phyloP scores from a whole-genome alignment of 1,139 yeast species.

The Sugiyamaella grinbergsii region DNA sequence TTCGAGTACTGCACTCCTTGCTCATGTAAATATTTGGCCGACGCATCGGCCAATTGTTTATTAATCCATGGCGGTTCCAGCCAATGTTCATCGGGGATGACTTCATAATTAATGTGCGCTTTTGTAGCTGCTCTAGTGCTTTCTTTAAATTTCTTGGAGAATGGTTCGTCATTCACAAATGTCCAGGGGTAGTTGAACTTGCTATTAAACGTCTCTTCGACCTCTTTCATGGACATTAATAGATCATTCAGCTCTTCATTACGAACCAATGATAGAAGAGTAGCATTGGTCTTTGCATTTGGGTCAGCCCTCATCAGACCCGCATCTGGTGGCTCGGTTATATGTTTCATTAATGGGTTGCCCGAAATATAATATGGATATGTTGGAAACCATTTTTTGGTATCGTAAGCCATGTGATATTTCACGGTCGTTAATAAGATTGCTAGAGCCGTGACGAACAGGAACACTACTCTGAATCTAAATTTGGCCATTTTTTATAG shows the following conservation, averaged over 20 bases:
- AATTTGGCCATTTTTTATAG: constrained; percentile 14
- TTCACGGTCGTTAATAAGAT: neutral
- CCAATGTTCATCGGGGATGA: constrained; percentile 59
- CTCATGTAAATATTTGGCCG: constrained; percentile 48
- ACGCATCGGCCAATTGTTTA: constrained; percentile 43
- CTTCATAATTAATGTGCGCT: constrained; percentile 61
- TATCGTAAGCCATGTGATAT: neutral
- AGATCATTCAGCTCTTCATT: constrained; percentile 61
- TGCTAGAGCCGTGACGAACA: neutral
- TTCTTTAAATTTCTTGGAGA: constrained; percentile 57
- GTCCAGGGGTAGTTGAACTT: constrained; percentile 82
- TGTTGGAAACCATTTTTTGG: constrained; percentile 33
- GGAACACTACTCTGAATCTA: constrained; percentile 11
- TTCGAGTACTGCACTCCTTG: constrained; percentile 63
- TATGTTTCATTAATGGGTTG: constrained; percentile 32
- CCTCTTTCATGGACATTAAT: constrained; percentile 54
- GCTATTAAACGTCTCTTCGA: constrained; percentile 65
- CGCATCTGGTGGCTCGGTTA: constrained; percentile 31
- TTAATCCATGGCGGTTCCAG: constrained; percentile 62
- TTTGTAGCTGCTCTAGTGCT: constrained; percentile 47
- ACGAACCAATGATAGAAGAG: constrained; percentile 69
- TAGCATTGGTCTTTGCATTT: constrained; percentile 61
- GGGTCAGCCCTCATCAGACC: constrained; percentile 13
- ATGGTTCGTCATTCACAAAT: constrained; percentile 71
- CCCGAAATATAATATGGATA: constrained; percentile 34